Base-by-base conservation (phyloP, 495 filamentous ascomycete species). In the Penicillium ochrochloron region DNA sequence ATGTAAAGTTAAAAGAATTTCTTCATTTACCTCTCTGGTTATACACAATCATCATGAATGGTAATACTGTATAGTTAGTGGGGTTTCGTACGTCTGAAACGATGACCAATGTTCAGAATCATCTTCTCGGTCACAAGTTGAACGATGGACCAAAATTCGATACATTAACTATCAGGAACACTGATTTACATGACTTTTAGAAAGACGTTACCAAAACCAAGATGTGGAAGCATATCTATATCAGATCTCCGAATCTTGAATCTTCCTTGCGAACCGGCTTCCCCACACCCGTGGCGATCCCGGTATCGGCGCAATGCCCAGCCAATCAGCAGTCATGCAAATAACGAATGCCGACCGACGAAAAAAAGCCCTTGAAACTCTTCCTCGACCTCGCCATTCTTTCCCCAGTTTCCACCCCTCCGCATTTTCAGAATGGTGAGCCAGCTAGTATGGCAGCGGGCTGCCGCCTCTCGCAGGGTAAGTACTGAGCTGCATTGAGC, bases 381-480 rank as follows among this genome's bases (percentile, higher is more conserved):
- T n/a, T 63, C 57, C 57, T 71, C 71, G 55, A 59, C 53, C 31
- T 50, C 61, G 62, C 63, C 62, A 65, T 25, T 58, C 55, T 66
- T 73, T 62, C 69, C 58, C 65, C 59, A 66, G 61, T 66, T 58
- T 59, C 57, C 57, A 66, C 52, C 44, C 59, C 65, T 65, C 60
- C 66, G 62, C 59, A 67, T 6, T 69, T 69, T 63, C 39, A 70
- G 67, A 61, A 76, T 76, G 74, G 74, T 76, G 67, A 76, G 73
- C 65, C 74, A 75, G 57, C 60, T 76, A 57, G 66, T 76, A 59
- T 75, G 74, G 74, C 67, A 74, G 66, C 62, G 67, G 66, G 74
- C 66, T 58, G 66, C 65, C 42, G 74, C 73, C 61, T 69, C 73
- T 60, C 74, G 71, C 62, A 69, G 69, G 63, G 74, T 75, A 39